Evolutionary conservation across 306 rosid genomes (phyloP).

Genomic region (Dryas alaskensis): DNA sequence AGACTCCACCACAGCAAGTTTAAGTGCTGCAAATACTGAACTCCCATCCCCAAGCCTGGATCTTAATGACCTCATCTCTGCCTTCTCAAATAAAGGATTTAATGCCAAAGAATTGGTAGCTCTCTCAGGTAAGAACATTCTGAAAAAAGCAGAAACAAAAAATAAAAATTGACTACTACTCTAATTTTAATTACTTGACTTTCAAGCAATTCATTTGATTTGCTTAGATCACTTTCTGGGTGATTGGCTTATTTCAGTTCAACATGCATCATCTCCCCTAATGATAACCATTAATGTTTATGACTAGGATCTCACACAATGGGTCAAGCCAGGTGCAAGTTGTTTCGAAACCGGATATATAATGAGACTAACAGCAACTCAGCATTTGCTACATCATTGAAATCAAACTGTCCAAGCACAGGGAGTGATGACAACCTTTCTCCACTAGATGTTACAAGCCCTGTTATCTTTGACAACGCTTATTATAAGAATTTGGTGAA

Average conservation of each 20-base stretch:
- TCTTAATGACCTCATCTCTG: slow-evolving; percentile 43
- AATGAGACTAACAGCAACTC: slow-evolving; percentile 56
- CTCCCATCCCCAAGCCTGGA: slow-evolving; percentile 60
- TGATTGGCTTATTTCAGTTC: neutral
- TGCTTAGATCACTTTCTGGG: neutral
- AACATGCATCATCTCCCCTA: neutral
- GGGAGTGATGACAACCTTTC: slow-evolving; percentile 51
- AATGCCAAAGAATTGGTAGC: slow-evolving; percentile 53
- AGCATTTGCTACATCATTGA: slow-evolving; percentile 46
- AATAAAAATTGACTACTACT: neutral
- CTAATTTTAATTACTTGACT: neutral
- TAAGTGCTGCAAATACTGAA: slow-evolving; percentile 52
- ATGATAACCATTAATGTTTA: neutral
- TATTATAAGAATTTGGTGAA: slow-evolving; percentile 35
- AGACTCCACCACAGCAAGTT: slow-evolving; percentile 69
- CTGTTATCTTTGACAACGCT: slow-evolving; percentile 54
- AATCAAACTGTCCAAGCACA: slow-evolving; percentile 47
- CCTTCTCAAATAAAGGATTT: slow-evolving; percentile 61
- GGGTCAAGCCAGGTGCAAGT: slow-evolving; percentile 62
- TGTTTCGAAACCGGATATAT: slow-evolving; percentile 50
- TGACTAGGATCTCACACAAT: slow-evolving; percentile 64
- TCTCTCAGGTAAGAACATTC: slow-evolving; percentile 51
- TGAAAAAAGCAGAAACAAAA: neutral
- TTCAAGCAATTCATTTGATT: neutral
- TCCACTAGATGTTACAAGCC: slow-evolving; percentile 51